Evolutionary conservation across 441 rosid genomes (phyloP).

Genomic region (Bocquillonia castaneifolia): DNA sequence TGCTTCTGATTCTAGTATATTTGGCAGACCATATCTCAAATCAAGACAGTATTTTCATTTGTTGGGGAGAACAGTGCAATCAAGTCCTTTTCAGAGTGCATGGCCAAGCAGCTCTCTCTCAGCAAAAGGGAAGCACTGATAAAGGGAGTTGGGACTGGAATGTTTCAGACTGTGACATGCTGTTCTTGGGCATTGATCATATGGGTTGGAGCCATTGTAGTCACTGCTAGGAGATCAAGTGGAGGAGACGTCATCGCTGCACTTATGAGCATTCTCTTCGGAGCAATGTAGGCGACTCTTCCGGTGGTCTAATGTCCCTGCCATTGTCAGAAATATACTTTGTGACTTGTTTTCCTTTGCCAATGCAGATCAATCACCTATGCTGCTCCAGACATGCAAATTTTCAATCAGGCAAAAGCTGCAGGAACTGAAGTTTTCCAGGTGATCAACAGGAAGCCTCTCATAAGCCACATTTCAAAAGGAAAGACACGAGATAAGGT

Average conservation of each 20-base stretch:
- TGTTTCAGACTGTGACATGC: conserved; percentile 54
- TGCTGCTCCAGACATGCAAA: conserved; percentile 70
- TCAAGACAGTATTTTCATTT: conserved; percentile 61
- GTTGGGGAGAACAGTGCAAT: conserved; percentile 51
- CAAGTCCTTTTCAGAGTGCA: conserved; percentile 41
- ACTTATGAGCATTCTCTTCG: conserved; percentile 62
- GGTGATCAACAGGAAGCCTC: conserved; percentile 45
- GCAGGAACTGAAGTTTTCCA: conserved; percentile 57
- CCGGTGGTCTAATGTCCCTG: background rate
- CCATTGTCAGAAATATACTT: background rate
- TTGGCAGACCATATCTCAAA: conserved; percentile 48
- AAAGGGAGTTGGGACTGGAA: conserved; percentile 62
- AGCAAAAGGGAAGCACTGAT: conserved; percentile 55
- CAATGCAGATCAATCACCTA: conserved; percentile 51
- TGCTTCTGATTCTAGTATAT: background rate
- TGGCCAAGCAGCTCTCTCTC: conserved; percentile 37
- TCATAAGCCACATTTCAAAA: conserved; percentile 27
- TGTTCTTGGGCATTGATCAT: conserved; percentile 58
- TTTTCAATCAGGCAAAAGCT: conserved; percentile 61
- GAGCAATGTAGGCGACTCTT: conserved; percentile 45
- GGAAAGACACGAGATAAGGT: conserved; percentile 28
- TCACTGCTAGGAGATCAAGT: conserved; percentile 34
- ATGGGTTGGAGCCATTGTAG: conserved; percentile 56
- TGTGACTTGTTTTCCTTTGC: too few relatives aligned
- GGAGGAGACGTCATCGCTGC: conserved; percentile 59